Evolutionary conservation across 2,329 filamentous ascomycete species (phyloP).

Genomic region (Aspergillus ochraceus): DNA sequence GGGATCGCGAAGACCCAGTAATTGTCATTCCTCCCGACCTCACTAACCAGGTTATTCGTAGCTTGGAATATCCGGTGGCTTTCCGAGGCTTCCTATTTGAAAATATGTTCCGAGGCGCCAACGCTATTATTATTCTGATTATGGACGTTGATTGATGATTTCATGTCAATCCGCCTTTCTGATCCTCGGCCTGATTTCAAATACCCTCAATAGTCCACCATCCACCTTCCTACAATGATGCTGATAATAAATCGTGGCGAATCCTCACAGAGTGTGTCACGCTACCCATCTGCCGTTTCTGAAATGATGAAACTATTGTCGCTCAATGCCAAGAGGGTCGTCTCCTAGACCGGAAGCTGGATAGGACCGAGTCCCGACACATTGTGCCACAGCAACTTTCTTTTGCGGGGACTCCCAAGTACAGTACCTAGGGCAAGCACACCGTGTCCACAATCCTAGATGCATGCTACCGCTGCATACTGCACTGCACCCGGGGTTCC

Average conservation of each 20-base stretch:
- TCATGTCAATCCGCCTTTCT: not conserved
- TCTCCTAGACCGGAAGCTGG: conserved; percentile 4
- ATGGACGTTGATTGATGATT: not conserved
- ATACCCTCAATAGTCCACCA: not conserved
- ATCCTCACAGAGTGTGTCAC: no score
- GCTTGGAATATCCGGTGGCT: not conserved
- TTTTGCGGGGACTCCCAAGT: not conserved
- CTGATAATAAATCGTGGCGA: no score
- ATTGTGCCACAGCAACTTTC: conserved; percentile 2
- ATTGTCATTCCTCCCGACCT: not conserved
- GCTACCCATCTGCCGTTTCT: no score
- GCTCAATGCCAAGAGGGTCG: not conserved
- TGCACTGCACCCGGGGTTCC: not conserved
- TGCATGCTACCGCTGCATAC: conserved; percentile 3
- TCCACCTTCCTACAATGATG: not conserved
- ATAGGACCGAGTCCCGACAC: conserved; percentile 9
- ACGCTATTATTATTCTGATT: not conserved
- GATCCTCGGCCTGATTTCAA: not conserved
- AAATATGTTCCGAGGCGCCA: not conserved
- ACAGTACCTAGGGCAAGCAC: not conserved
- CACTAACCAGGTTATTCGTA: not conserved
- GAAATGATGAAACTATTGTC: no score
- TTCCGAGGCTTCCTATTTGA: not conserved
- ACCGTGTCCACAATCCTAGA: conserved; percentile 13
- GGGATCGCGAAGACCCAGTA: not conserved